Conservation (phyloP, 257 asterid genomes). For the Ilex asprella region DNA sequence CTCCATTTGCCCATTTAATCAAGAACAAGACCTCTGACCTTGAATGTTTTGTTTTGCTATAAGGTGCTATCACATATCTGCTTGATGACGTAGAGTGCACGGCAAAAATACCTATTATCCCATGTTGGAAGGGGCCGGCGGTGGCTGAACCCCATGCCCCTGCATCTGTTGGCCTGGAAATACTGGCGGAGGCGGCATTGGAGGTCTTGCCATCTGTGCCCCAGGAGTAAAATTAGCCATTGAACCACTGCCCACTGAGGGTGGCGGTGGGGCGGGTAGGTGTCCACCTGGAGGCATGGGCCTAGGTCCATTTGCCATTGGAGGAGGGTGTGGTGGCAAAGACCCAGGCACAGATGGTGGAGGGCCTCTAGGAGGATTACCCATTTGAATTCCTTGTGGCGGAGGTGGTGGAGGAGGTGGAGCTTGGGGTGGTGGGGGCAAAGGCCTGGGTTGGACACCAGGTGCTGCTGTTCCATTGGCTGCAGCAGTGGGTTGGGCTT, state of each 20-base stretch:
- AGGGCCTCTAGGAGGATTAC: constrained; percentile 53
- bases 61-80: no score
- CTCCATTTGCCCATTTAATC: no score
- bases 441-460: constrained; percentile 44
- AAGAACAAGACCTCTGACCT: no score
- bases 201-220: constrained; percentile 75
- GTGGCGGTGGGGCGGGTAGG: constrained; percentile 93
- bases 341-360: constrained; percentile 41
- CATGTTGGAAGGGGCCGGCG: constrained; percentile 64
- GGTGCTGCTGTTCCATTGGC: constrained; percentile 60
- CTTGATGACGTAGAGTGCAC: no score
- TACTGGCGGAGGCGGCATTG: constrained; percentile 58
- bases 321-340: constrained; percentile 57
- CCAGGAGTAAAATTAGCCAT: constrained; percentile 91
- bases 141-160: constrained; percentile 53
- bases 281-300: constrained; percentile 98
- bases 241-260: constrained; percentile 62
- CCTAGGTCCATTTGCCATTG: constrained; percentile 74
- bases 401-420: constrained; percentile 69
- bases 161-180: constrained; percentile 71
- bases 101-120: constrained; percentile 23
- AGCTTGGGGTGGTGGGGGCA: constrained; percentile 79
- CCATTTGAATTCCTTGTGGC: constrained; percentile 54
- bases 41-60: no score
- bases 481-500: constrained; percentile 52